These are phyloP conservation scores for Xylariaceae sp. DNA, from an alignment of 2,329 filamentous ascomycete genomes.

Conservation along the genomic window DNA sequence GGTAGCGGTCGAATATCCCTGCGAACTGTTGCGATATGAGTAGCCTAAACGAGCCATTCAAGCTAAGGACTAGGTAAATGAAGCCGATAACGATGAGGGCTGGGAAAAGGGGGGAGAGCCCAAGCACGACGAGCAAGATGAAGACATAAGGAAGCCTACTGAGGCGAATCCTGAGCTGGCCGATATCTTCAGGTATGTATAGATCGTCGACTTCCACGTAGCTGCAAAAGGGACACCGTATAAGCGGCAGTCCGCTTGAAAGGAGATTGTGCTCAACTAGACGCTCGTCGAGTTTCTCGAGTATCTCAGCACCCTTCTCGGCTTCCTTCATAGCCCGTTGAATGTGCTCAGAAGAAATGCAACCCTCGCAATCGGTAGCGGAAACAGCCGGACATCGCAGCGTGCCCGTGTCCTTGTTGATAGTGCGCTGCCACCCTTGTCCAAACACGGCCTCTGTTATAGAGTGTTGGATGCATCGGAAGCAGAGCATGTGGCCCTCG, in stretches of 20 bases:
- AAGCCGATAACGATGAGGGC: constrained; percentile 47
- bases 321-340: constrained; percentile 66
- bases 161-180: constrained; percentile 52
- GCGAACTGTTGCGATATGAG: constrained; percentile 45
- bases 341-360: constrained; percentile 64
- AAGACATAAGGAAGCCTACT: constrained; percentile 44
- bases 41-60: constrained; percentile 39
- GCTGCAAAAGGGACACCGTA: constrained; percentile 83
- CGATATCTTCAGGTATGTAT: constrained; percentile 54
- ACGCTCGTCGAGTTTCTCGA: constrained; percentile 72
- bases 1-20: constrained; percentile 60
- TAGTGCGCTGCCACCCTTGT: constrained; percentile 80
- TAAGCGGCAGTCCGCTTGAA: constrained; percentile 66
- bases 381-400: constrained; percentile 78
- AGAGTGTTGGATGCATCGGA: constrained; percentile 75
- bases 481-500: constrained; percentile 68
- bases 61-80: constrained; percentile 36
- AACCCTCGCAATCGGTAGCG: constrained; percentile 65
- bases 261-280: constrained; percentile 71
- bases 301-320: constrained; percentile 63
- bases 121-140: constrained; percentile 26
- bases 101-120: constrained; percentile 48
- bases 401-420: constrained; percentile 66
- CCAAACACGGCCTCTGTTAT: constrained; percentile 87
- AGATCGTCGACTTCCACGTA: constrained; percentile 85